Evolutionary conservation across 1,139 yeast genomes (phyloP).

Genomic region (Williopsis jadinii): DNA sequence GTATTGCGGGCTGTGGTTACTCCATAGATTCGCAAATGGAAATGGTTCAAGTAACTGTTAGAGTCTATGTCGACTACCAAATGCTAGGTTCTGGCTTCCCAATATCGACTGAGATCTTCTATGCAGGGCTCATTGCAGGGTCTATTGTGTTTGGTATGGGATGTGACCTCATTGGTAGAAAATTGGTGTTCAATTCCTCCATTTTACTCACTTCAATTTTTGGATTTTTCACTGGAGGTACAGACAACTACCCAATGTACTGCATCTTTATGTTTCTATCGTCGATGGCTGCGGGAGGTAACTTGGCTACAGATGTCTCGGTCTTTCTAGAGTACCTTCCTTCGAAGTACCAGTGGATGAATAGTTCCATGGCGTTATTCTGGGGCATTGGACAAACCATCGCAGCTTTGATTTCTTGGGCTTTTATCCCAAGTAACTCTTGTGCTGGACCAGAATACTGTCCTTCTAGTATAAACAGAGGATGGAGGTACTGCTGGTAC

Average conservation of each 20-base stretch:
- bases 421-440: conserved; percentile 25
- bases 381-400: conserved; percentile 51
- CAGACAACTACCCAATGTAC: conserved; percentile 34
- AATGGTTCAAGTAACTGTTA: conserved; percentile 38
- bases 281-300: conserved; percentile 43
- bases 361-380: conserved; percentile 43
- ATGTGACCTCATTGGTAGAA: conserved; percentile 48
- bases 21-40: conserved; percentile 55
- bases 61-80: conserved; percentile 35
- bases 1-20: conserved; percentile 55
- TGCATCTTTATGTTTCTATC: conserved; percentile 35
- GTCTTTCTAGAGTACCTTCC: conserved; percentile 45
- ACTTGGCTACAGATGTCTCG: conserved; percentile 43
- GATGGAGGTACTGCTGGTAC: conserved; percentile 48
- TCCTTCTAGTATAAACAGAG: conserved; percentile 35
- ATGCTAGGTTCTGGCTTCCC: conserved; percentile 30
- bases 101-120: conserved; percentile 25
- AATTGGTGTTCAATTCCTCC: conserved; percentile 41
- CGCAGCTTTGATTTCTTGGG: conserved; percentile 41
- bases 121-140: conserved; percentile 41
- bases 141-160: conserved; percentile 47
- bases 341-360: conserved; percentile 38
- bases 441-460: conserved; percentile 29
- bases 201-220: conserved; percentile 39
- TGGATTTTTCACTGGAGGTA: conserved; percentile 41